These are phyloP conservation scores for Plectranthus barbatus DNA, from an alignment of 257 asterid genomes.

Conservation along the genomic window DNA sequence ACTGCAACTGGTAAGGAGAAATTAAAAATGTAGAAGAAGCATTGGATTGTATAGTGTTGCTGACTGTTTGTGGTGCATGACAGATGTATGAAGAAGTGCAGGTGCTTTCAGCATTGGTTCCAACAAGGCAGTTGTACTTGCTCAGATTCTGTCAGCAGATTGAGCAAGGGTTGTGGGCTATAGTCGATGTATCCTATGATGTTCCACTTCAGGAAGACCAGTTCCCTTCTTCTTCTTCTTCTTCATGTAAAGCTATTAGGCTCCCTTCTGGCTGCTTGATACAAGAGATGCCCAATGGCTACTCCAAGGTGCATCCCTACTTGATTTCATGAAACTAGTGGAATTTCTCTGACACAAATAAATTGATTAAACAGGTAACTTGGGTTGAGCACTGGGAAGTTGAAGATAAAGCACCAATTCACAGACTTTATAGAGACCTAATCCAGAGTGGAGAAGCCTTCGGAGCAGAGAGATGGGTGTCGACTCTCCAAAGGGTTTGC, in stretches of 20 bases:
- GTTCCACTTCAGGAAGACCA: slow-evolving; percentile 57
- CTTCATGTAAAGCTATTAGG: slow-evolving; percentile 50
- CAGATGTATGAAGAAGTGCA: slow-evolving; percentile 94
- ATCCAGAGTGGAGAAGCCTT: slow-evolving; percentile 68
- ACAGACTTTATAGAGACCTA: slow-evolving; percentile 64
- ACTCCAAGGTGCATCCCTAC: slow-evolving; percentile 53
- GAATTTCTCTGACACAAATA: not conserved
- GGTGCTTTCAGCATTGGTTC: slow-evolving; percentile 83
- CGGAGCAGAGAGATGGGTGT: slow-evolving; percentile 93
- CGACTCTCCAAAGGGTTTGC: slow-evolving; percentile 69
- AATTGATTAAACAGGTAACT: slow-evolving; percentile 41
- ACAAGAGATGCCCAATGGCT: slow-evolving; percentile 95
- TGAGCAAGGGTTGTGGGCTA: slow-evolving; percentile 82
- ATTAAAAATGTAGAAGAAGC: too few species aligned
- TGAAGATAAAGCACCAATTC: slow-evolving; percentile 62
- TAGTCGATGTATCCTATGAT: slow-evolving; percentile 80
- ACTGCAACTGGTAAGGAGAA: slow-evolving; percentile 56
- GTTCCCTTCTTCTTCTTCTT: slow-evolving; percentile 38
- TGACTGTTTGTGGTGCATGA: not conserved
- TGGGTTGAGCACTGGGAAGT: slow-evolving; percentile 95
- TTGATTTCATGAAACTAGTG: too few species aligned
- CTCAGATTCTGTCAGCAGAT: slow-evolving; percentile 87
- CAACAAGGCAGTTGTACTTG: slow-evolving; percentile 59
- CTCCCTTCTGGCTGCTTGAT: slow-evolving; percentile 95
- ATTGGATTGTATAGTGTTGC: too few species aligned